phyloP scores from a whole-genome alignment of 768 basidiomycete genomes.

The Termitomyces sp. region DNA sequence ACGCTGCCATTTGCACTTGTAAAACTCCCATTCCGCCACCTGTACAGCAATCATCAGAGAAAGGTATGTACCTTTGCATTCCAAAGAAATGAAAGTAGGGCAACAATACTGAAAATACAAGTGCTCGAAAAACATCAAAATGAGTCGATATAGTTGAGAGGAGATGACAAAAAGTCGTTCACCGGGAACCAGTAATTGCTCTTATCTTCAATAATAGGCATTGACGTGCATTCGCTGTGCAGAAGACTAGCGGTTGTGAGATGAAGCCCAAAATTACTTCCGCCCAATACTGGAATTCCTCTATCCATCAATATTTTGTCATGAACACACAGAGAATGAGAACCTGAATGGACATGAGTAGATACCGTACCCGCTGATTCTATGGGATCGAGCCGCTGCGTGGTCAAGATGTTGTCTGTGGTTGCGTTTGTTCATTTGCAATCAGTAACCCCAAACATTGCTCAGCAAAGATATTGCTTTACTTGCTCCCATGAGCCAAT shows the following conservation, averaged over 20 bases:
- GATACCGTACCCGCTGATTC: slow-evolving; percentile 26
- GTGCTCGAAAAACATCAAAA: background rate
- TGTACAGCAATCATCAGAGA: background rate
- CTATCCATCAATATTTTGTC: background rate
- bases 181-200: slow-evolving; percentile 28
- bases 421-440: background rate
- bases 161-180: background rate
- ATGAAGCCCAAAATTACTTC: slow-evolving; percentile 30
- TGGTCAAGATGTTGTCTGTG: slow-evolving; percentile 28
- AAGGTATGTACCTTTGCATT: too few species aligned
- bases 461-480: slow-evolving; percentile 5
- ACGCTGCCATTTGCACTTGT: slow-evolving; percentile 27
- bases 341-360: slow-evolving; percentile 28
- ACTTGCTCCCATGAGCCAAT: slow-evolving; percentile 27
- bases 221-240: slow-evolving; percentile 29
- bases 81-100: background rate
- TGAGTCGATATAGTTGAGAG: background rate
- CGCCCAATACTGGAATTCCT: slow-evolving; percentile 24
- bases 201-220: slow-evolving; percentile 31
- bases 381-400: slow-evolving; percentile 32
- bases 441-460: background rate
- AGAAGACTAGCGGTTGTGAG: slow-evolving; percentile 23
- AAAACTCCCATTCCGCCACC: slow-evolving; percentile 32
- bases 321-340: background rate
- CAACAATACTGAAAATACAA: slow-evolving; percentile 26